Evolutionary conservation across 306 rosid genomes (phyloP), one percentile per base, ranked within the genome.

Genomic region (Phaseolus lunatus): DNA sequence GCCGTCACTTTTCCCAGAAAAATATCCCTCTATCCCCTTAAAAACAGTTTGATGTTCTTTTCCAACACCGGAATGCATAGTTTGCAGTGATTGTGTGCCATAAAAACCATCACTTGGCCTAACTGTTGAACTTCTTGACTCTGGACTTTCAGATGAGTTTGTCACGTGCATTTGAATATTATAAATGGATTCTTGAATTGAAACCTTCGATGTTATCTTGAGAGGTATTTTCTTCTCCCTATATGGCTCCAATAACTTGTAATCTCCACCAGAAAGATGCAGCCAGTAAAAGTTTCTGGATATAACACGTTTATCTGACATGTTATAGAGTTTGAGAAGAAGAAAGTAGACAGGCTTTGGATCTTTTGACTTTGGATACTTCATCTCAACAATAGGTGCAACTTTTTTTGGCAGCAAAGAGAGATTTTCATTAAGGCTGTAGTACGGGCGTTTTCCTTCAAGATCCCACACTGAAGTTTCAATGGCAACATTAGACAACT

Each of bases 391-490:
- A 81, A 92, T 58, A 22, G 94, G 77, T 29, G 82, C 73, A 22
- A 93, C 90, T 78, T 75, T 86, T 64, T 92, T 94, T 2, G 96
- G 92, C 39, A 88, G 90, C 68, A 86, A 82, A 2, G 90, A 75
- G 77, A 92, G 72, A 53, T 85, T 81, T 72, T 88, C 90, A 62
- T 77, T 84, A 74, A 87, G 89, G 69, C 56, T 83, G 85, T 84
- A 83, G 86, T 88, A 92, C 16, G 97, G 89, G 48, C 98, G 82
- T 37, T 87, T 62, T 27, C 98, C 98, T 45, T 92, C 98, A 5
- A 94, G 89, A 84, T 94, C 96, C 98, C 97, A 94, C 66, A 94
- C 95, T 1, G 92, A 88, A 82, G 83, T 95, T 87, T 94, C 98
- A 64, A 92, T 77, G 70, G 93, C 91, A 16, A 90, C 76, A 48